Conservation (phyloP, 306 rosid species). For the Gynostemma pentaphyllum region DNA sequence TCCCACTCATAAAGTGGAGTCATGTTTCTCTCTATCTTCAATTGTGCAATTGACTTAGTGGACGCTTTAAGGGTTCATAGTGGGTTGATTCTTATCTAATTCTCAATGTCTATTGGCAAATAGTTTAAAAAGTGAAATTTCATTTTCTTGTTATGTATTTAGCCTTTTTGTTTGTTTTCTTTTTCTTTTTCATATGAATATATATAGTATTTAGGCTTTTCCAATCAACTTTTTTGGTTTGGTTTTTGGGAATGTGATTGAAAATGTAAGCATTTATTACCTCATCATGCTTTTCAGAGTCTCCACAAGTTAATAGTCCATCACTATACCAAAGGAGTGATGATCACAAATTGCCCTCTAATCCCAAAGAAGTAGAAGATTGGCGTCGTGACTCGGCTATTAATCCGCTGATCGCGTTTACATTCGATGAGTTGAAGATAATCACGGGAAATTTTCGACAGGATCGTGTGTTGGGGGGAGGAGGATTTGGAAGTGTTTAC, state of each 20-base stretch:
- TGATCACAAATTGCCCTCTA: constrained; percentile 59
- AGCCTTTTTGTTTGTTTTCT: neutral
- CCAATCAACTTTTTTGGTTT: neutral
- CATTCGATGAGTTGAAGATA: constrained; percentile 53
- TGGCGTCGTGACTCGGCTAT: constrained; percentile 75
- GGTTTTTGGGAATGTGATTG: neutral
- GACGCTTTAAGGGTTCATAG: neutral
- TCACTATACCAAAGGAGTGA: constrained; percentile 31
- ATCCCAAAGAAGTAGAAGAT: constrained; percentile 91
- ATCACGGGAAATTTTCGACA: constrained; percentile 75
- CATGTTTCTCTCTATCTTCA: neutral
- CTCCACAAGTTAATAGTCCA: constrained; percentile 41
- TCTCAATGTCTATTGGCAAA: neutral
- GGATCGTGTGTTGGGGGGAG: constrained; percentile 78
- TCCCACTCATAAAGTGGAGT: constrained; percentile 2
- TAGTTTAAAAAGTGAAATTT: neutral
- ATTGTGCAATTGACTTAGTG: neutral
- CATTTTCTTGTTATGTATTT: neutral
- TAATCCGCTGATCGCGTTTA: constrained; percentile 77
- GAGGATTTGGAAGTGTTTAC: constrained; percentile 97
- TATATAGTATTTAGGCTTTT: neutral
- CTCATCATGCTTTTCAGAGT: constrained; percentile 29
- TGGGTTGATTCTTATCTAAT: neutral
- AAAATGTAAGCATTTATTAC: constrained; percentile 10
- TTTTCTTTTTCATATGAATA: neutral